Base-by-base conservation (phyloP, 306 rosid species). In the Vicia faba region DNA sequence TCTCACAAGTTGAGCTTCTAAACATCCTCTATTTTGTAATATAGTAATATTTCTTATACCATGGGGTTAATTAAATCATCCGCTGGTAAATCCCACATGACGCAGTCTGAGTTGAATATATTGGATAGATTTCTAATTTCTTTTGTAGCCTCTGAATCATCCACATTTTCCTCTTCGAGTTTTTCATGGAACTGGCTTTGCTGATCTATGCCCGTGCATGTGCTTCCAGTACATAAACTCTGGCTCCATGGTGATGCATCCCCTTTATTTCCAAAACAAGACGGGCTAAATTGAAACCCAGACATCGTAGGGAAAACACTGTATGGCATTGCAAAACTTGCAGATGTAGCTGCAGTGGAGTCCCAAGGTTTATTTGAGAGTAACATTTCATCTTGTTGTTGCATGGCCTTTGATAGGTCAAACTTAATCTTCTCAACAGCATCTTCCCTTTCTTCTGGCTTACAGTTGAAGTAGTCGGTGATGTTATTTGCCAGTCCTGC, bases 31-130 rank as follows among this genome's bases (percentile, higher is more conserved):
- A 53, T 59, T 69, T 66, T 61, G 40, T 26, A 33, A 62, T 70
- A 64, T 26, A n/a, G n/a, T n/a, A 33, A 62, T 68, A 64, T 75
- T 51, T 64, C 49, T 88, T 80, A 87, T 19, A 83, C 88, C 64
- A 84, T 74, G 53, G 91, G 88, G 67, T 86, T 84, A 76, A 86
- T 85, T 60, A 95, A 82, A 74, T 95, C 92, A 48, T 86, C 95
- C 18, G 95, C 85, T 20, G 87, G 91, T 71, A 90, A 79, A 78
- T 95, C 99, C 99, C 99, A 88, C 72, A 91, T 41, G 77, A 85
- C 89, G 39, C 82, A 83, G 66, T 91, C 91, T 28, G 96, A 66
- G 75, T 81, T 87, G 81, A 91, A 95, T 35, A 91, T 81, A 78
- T 78, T 79, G 69, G 95, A 76, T 48, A 82, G 78, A 61, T 82